phyloP scores from a whole-genome alignment of 225 moss, liverwort and hornwort species.

The Climacium dendroides region DNA sequence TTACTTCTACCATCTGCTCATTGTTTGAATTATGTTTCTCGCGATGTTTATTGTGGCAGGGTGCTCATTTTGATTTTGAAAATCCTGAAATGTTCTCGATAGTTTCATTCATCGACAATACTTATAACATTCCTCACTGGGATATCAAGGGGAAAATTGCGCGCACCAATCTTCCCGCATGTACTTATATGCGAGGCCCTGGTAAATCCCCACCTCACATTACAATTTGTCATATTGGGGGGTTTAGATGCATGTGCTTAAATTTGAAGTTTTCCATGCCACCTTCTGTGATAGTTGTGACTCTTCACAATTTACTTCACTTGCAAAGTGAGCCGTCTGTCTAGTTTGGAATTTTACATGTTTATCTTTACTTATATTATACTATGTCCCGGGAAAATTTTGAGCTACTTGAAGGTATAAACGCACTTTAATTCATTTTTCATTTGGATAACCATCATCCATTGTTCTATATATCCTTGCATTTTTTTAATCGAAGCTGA shows the following conservation, averaged over 20 bases:
- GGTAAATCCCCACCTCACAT: slow-evolving; percentile 11
- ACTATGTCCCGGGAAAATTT: background rate
- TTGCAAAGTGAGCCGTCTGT: background rate
- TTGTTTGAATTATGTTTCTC: background rate
- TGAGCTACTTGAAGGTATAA: background rate
- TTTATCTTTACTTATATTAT: background rate
- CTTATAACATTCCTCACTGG: slow-evolving; percentile 68
- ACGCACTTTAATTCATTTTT: background rate
- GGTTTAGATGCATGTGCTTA: background rate
- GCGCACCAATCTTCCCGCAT: slow-evolving; percentile 72
- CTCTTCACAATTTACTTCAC: background rate
- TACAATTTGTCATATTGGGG: background rate
- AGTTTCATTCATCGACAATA: slow-evolving; percentile 41
- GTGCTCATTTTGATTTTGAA: slow-evolving; percentile 77
- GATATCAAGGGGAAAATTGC: slow-evolving; percentile 58
- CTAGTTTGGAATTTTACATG: background rate
- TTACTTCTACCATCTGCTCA: background rate
- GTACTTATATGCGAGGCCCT: slow-evolving; percentile 88
- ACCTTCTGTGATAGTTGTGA: background rate
- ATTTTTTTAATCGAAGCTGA: background rate
- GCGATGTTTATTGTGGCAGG: slow-evolving; percentile 25
- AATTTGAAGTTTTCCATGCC: background rate
- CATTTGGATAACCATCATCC: background rate
- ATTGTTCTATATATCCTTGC: background rate
- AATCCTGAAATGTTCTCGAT: slow-evolving; percentile 29